Percentiles rank a stretch among this genome's conserved stretches.
Conservation (phyloP, 768 basidiomycete species). For the Lyophyllum semitale region DNA sequence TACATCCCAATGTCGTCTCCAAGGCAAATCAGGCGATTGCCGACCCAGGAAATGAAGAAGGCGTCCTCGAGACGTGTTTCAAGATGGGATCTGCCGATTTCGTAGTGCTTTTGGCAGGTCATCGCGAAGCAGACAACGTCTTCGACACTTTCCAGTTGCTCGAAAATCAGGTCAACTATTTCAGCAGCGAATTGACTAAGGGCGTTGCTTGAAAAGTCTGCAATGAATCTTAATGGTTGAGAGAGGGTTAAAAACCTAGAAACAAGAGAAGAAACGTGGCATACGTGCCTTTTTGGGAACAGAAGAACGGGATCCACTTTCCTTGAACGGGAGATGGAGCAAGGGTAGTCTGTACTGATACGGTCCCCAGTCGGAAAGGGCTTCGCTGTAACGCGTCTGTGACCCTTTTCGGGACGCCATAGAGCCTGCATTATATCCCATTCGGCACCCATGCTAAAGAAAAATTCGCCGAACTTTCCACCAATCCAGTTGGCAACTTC, state of each 20-base stretch:
- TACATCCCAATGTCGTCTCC: constrained; percentile 10
- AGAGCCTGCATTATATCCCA: background rate
- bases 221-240: no score
- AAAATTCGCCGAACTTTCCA: background rate
- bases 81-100: background rate
- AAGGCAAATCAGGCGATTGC: constrained; percentile 22
- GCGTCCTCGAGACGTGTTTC: background rate
- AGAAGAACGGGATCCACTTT: no score
- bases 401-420: background rate
- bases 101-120: background rate
- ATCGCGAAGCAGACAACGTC: background rate
- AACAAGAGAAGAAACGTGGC: no score
- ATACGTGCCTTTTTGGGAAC: no score
- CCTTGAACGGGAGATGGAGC: no score
- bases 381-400: background rate
- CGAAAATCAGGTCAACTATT: background rate
- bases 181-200: no score
- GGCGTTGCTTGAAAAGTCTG: no score
- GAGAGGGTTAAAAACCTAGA: no score
- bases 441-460: background rate
- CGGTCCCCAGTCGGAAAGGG: background rate
- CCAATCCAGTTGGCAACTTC: background rate
- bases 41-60: constrained; percentile 14
- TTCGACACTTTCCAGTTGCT: background rate
- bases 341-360: no score